Evolutionary conservation across 495 filamentous ascomycete genomes (phyloP).

Genomic region (Cercophora scortea): DNA sequence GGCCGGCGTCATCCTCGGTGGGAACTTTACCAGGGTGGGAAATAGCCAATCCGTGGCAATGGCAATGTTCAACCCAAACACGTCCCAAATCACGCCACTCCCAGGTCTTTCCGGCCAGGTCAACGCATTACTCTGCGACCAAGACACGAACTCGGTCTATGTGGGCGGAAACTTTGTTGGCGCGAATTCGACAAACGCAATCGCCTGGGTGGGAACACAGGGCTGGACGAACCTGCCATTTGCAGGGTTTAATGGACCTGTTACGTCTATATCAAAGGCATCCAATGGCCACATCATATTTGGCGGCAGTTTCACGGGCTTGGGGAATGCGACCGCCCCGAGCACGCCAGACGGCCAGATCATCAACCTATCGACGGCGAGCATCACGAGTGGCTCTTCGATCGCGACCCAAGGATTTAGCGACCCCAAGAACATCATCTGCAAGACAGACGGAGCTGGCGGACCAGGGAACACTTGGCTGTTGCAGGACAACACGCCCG

Average conservation of each 20-base stretch:
- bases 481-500: conserved; percentile 67
- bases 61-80: conserved; percentile 69
- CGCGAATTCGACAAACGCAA: conserved; percentile 77
- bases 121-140: conserved; percentile 73
- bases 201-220: conserved; percentile 65
- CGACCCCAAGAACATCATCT: conserved; percentile 79
- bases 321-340: conserved; percentile 69
- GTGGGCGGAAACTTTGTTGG: conserved; percentile 80
- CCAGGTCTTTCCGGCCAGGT: conserved; percentile 76
- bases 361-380: conserved; percentile 74
- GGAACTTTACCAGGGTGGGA: conserved; percentile 95
- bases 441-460: conserved; percentile 57
- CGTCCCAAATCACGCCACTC: conserved; percentile 59
- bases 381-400: conserved; percentile 57
- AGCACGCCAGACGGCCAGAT: conserved; percentile 58
- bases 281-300: conserved; percentile 80
- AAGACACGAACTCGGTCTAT: conserved; percentile 75
- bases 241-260: conserved; percentile 89
- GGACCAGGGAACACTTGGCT: conserved; percentile 76
- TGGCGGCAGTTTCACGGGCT: conserved; percentile 81
- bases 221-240: conserved; percentile 87
- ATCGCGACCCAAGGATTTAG: conserved; percentile 56
- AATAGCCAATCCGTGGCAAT: conserved; percentile 63
- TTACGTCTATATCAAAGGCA: conserved; percentile 74
- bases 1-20: conserved; percentile 73